Evolutionary conservation across 2,329 filamentous ascomycete species (phyloP).

Genomic region (Colletotrichum orchidophilum): DNA sequence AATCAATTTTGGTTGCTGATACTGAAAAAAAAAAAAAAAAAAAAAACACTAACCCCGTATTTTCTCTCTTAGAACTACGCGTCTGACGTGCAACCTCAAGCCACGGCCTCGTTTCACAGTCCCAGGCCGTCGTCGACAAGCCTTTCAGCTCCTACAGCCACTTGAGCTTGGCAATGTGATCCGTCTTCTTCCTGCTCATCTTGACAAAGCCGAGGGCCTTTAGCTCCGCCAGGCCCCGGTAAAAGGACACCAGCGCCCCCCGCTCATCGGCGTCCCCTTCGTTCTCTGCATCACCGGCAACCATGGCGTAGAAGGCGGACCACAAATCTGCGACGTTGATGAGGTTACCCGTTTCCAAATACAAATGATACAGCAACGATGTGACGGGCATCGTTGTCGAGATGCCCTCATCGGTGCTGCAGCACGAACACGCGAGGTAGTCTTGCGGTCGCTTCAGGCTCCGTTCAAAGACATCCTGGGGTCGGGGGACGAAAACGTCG

Average conservation of each 20-base stretch:
- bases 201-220: conserved; percentile 89
- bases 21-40: background rate
- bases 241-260: conserved; percentile 79
- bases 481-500: conserved; percentile 79
- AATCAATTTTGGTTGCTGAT: background rate
- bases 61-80: background rate
- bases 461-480: conserved; percentile 75
- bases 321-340: conserved; percentile 85
- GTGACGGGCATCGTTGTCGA: conserved; percentile 73
- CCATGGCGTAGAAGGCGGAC: conserved; percentile 76
- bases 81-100: conserved; percentile 3
- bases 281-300: conserved; percentile 51
- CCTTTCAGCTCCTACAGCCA: conserved; percentile 63
- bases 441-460: conserved; percentile 78
- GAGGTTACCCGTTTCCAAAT: conserved; percentile 78
- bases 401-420: conserved; percentile 60
- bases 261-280: conserved; percentile 61
- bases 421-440: conserved; percentile 80
- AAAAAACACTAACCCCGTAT: background rate
- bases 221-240: conserved; percentile 85
- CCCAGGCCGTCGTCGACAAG: conserved; percentile 2
- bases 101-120: conserved; percentile 18
- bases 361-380: conserved; percentile 80
- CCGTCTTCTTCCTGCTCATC: conserved; percentile 87
- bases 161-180: conserved; percentile 91